phyloP scores from a whole-genome alignment of 108 stramenopile species.

The Stephanodiscus minutulus region DNA sequence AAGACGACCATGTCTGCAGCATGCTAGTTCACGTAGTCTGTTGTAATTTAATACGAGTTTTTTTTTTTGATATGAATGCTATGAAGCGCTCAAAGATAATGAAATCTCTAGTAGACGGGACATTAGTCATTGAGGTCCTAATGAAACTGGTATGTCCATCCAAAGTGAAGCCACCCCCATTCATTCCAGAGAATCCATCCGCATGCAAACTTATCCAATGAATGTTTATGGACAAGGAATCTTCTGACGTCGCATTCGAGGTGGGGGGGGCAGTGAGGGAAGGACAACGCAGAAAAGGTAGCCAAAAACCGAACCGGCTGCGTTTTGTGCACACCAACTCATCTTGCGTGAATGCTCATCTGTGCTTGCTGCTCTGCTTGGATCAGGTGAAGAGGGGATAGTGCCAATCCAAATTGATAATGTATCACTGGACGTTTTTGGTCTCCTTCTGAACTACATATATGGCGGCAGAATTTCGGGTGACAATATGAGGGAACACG shows the following conservation, averaged over 20 bases:
- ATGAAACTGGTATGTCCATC: neutral
- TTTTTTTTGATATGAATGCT: too few relatives aligned
- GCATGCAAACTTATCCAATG: neutral
- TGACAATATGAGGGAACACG: neutral
- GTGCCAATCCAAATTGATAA: neutral
- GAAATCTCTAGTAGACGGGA: too few relatives aligned
- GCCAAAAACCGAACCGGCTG: neutral
- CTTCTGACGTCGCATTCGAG: neutral
- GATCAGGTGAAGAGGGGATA: neutral
- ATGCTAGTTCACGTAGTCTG: too few relatives aligned
- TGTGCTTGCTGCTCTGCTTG: neutral
- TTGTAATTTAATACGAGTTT: too few relatives aligned
- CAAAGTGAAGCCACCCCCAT: neutral
- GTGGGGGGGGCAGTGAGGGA: neutral
- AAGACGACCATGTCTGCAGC: too few relatives aligned
- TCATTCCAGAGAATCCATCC: neutral
- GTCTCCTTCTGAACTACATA: neutral
- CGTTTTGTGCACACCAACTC: neutral
- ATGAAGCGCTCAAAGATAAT: neutral
- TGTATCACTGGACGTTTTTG: neutral
- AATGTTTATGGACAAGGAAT: neutral
- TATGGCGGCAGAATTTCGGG: neutral
- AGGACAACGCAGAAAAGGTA: too few relatives aligned
- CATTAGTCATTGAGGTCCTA: neutral
- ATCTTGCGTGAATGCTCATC: neutral